phyloP scores from a whole-genome alignment of 2,329 filamentous ascomycete genomes.

The Venturia nashicola region DNA sequence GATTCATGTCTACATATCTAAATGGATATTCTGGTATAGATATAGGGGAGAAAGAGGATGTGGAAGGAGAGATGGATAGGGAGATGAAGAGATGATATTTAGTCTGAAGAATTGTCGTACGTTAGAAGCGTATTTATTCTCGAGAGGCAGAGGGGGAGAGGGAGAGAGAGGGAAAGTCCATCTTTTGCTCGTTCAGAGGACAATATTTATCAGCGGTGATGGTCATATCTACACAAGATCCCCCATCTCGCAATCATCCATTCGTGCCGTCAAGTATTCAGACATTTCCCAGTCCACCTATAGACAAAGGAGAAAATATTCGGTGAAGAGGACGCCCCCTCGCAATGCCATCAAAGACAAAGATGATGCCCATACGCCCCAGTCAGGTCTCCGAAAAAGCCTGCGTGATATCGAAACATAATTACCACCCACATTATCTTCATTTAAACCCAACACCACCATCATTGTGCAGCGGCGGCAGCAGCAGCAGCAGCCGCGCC shows the following conservation, averaged over 20 bases:
- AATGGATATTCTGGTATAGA: no score
- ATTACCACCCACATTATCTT: neutral
- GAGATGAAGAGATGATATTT: no score
- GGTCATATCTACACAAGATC: neutral
- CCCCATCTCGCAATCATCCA: neutral
- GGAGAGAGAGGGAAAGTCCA: no score
- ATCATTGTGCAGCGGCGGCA: constrained; percentile 14
- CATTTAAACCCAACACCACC: constrained; percentile 21
- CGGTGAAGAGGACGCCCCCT: neutral
- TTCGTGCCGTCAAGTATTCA: neutral
- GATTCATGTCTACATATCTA: no score
- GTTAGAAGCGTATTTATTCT: no score
- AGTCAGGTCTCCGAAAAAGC: neutral
- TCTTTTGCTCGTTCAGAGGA: no score
- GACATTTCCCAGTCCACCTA: neutral
- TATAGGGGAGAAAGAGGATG: no score
- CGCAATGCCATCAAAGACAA: neutral
- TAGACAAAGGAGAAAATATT: neutral
- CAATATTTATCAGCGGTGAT: no score
- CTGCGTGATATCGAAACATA: neutral
- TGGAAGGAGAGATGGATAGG: no score
- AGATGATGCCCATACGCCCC: neutral
- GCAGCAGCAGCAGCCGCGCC: neutral
- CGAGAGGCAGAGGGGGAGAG: no score
- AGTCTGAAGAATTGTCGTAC: no score